Percentiles rank a stretch among this genome's conserved stretches.
Evolutionary conservation across 768 basidiomycete genomes (phyloP).

Genomic region (Mycena vulgaris): DNA sequence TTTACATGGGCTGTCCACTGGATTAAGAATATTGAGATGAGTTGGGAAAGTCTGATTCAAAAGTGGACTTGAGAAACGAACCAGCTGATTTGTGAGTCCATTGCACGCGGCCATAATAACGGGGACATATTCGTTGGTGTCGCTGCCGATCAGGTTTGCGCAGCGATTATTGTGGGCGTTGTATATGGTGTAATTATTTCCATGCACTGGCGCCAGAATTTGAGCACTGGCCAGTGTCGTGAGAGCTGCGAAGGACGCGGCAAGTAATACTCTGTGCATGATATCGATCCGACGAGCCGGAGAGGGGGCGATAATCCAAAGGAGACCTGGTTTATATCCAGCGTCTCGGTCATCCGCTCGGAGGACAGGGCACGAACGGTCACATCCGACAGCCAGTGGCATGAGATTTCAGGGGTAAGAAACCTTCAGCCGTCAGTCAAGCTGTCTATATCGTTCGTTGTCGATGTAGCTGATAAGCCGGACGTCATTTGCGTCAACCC

Average conservation of each 20-base stretch:
- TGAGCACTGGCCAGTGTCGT: slow-evolving; percentile 18
- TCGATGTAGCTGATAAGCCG: not conserved
- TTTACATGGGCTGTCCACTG: slow-evolving; percentile 28
- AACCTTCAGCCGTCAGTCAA: slow-evolving; percentile 15
- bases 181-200: slow-evolving; percentile 20
- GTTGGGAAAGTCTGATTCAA: slow-evolving; percentile 9
- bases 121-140: slow-evolving; percentile 22
- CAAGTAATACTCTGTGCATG: slow-evolving; percentile 20
- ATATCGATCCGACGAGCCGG: slow-evolving; percentile 12
- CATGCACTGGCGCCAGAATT: slow-evolving; percentile 21
- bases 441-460: slow-evolving; percentile 5
- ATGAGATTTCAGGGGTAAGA: slow-evolving; percentile 13
- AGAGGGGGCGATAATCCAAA: slow-evolving; percentile 9
- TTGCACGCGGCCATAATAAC: slow-evolving; percentile 17
- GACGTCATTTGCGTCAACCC: too few relatives aligned
- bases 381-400: slow-evolving; percentile 21
- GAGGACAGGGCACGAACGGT: slow-evolving; percentile 9
- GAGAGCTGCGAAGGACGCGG: slow-evolving; percentile 18
- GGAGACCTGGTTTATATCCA: slow-evolving; percentile 20
- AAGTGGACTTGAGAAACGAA: slow-evolving; percentile 8
- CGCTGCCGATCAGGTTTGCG: slow-evolving; percentile 13
- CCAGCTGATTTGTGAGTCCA: slow-evolving; percentile 19
- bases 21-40: slow-evolving; percentile 15
- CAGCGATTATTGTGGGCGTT: slow-evolving; percentile 24
- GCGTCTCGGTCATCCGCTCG: slow-evolving; percentile 16